phyloP scores from a whole-genome alignment of 2,329 filamentous ascomycete species.

The Nemania diffusa region DNA sequence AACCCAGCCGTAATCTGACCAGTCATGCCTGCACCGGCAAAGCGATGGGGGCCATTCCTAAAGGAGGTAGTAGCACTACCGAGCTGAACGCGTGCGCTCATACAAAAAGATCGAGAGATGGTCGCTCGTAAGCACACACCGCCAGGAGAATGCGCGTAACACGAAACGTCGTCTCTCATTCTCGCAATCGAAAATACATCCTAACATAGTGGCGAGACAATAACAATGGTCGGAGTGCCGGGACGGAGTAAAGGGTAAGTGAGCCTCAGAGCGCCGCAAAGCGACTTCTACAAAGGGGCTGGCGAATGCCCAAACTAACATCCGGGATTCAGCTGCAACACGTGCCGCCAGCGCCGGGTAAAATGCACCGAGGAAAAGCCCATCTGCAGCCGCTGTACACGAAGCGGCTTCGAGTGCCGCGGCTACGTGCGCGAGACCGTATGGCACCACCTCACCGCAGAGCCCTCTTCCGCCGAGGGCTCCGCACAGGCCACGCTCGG shows the following conservation, averaged over 20 bases:
- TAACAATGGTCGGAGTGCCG: constrained; percentile 11
- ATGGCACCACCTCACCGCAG: constrained; percentile 7
- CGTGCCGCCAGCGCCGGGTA: constrained; percentile 13
- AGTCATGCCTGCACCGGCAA: neutral
- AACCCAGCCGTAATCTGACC: neutral
- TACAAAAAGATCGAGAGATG: neutral
- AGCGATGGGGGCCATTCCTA: neutral
- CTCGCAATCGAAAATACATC: neutral
- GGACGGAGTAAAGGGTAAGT: constrained; percentile 15
- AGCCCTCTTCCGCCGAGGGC: neutral
- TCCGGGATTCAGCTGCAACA: neutral
- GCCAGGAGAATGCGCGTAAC: neutral
- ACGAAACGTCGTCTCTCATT: neutral
- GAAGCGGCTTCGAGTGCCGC: constrained; percentile 2
- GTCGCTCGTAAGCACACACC: neutral
- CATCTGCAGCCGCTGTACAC: constrained; percentile 2
- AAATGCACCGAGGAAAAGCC: constrained; percentile 17
- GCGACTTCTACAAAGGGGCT: neutral
- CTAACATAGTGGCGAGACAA: neutral
- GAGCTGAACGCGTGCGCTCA: neutral
- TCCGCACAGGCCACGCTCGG: neutral
- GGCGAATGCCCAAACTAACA: neutral
- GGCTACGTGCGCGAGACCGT: constrained; percentile 2
- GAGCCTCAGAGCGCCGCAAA: neutral
- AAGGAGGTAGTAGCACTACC: neutral